Conservation (phyloP, 768 basidiomycete species). For the Podaxis sp. region DNA sequence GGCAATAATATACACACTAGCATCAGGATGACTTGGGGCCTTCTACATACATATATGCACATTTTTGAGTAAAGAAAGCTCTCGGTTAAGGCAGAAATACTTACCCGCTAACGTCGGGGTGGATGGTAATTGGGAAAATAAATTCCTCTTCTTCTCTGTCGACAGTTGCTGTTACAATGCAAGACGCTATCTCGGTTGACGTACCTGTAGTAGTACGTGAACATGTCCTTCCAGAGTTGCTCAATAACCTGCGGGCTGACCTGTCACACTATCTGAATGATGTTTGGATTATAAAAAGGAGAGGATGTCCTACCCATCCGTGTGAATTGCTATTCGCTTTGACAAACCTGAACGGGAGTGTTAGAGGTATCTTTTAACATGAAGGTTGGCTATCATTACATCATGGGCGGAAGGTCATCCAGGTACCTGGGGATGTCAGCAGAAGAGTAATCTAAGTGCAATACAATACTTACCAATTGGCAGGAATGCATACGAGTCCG, state of each 20-base stretch:
- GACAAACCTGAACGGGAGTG: conserved; percentile 52
- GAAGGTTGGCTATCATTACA: conserved; percentile 35
- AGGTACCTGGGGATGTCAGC: conserved; percentile 44
- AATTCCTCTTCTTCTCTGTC: conserved; percentile 59
- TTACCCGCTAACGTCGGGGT: conserved; percentile 73
- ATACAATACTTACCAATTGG: conserved; percentile 52
- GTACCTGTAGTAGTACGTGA: conserved; percentile 64
- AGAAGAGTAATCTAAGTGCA: not conserved
- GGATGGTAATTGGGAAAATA: conserved; percentile 76
- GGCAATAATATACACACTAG: conserved; percentile 37
- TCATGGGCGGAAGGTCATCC: conserved; percentile 75
- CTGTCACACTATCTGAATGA: conserved; percentile 24
- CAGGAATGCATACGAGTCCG: conserved; percentile 58
- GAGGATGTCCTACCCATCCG: conserved; percentile 49
- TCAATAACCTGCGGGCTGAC: conserved; percentile 67
- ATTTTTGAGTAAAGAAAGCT: not conserved
- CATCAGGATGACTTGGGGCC: conserved; percentile 73
- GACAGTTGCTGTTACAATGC: conserved; percentile 7
- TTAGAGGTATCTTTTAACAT: not conserved
- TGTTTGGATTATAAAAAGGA: not conserved
- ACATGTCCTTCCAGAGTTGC: conserved; percentile 75
- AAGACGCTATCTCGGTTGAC: conserved; percentile 1
- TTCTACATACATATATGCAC: conserved; percentile 29
- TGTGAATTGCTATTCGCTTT: conserved; percentile 67
- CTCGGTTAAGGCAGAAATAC: conserved; percentile 19